A percentile compares a stretch with the other conserved stretches of the same genome.
Evolutionary conservation across 2,329 filamentous ascomycete species (phyloP).

Genomic region (Pseudogymnoascus sp.): DNA sequence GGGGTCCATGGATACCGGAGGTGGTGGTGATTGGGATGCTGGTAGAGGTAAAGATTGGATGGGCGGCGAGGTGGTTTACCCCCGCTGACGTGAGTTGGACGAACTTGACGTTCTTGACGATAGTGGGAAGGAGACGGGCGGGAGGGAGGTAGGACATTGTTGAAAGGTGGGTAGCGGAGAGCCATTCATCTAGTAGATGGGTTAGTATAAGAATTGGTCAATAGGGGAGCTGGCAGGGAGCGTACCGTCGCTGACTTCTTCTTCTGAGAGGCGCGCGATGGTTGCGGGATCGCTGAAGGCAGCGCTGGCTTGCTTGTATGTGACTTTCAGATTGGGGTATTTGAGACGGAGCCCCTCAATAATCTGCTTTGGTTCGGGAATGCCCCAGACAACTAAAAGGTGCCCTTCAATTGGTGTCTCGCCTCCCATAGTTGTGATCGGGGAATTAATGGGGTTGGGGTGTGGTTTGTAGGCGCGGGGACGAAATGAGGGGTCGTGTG

Average conservation of each 20-base stretch:
- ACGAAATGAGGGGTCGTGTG: not conserved
- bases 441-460: not conserved
- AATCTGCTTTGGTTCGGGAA: constrained; percentile 34
- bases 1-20: constrained; percentile 39
- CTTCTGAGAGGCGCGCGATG: constrained; percentile 9
- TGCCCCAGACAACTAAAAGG: constrained; percentile 38
- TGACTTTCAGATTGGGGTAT: constrained; percentile 40
- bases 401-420: constrained; percentile 31
- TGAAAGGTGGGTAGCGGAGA: constrained; percentile 27
- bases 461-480: not conserved
- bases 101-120: constrained; percentile 29
- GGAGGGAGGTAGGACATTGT: constrained; percentile 26
- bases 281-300: constrained; percentile 3
- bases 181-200: not conserved
- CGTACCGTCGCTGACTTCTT: constrained; percentile 13
- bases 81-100: constrained; percentile 31
- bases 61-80: constrained; percentile 25
- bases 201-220: not conserved
- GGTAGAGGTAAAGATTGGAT: constrained; percentile 29
- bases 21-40: constrained; percentile 31
- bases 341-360: constrained; percentile 33
- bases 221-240: constrained; percentile 20
- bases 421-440: constrained; percentile 37
- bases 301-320: constrained; percentile 30
- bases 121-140: constrained; percentile 13